Conservation (phyloP, 345 rosid genomes). For the Garcia nutans region DNA sequence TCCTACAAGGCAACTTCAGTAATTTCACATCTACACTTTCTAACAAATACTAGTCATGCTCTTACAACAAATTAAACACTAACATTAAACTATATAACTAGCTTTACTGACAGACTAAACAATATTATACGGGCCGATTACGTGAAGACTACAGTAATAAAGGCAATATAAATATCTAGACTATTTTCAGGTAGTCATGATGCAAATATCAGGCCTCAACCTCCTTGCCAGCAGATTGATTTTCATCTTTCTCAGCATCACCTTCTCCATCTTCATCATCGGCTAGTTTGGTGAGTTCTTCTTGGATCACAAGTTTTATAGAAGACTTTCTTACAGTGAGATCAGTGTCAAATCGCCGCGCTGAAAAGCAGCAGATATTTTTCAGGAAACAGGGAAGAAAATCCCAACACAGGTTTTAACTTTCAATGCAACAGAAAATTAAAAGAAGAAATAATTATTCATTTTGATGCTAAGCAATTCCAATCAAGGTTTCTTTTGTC, state of each 20-base stretch:
- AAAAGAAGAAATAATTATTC: background rate
- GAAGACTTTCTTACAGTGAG: constrained; percentile 62
- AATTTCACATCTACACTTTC: constrained; percentile 1
- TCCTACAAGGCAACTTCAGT: constrained; percentile 13
- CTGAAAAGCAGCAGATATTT: constrained; percentile 43
- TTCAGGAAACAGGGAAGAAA: background rate
- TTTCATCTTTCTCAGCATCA: constrained; percentile 33
- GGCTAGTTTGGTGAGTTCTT: constrained; percentile 85
- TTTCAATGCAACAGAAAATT: background rate
- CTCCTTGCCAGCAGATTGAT: constrained; percentile 22
- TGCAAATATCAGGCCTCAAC: constrained; percentile 28
- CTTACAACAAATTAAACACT: constrained; percentile 18
- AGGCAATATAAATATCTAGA: constrained; percentile 6
- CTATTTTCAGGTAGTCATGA: constrained; percentile 6
- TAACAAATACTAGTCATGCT: background rate
- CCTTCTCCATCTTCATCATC: constrained; percentile 47
- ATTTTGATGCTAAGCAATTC: background rate
- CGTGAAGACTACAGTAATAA: background rate
- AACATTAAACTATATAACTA: constrained; percentile 13
- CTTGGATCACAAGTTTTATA: constrained; percentile 80
- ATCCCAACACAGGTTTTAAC: background rate
- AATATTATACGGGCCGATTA: background rate
- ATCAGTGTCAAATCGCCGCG: constrained; percentile 38
- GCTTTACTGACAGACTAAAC: constrained; percentile 1
- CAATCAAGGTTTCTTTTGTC: background rate